phyloP scores from a whole-genome alignment of 1,284 basidiomycete species.

The Amylostereum chailletii region DNA sequence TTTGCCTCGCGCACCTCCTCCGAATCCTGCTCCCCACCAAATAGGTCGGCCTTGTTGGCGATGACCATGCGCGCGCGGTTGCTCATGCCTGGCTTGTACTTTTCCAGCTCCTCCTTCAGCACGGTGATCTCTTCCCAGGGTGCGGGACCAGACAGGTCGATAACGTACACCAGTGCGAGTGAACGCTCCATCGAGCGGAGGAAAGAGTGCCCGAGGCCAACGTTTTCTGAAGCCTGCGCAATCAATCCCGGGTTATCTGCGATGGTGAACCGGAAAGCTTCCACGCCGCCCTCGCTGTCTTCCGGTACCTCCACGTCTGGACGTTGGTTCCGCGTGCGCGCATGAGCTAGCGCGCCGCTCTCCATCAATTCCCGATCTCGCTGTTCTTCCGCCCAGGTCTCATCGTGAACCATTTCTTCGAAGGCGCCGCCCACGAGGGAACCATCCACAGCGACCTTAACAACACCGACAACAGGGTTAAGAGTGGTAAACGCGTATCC shows the following conservation, averaged over 20 bases:
- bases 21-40: constrained; percentile 39
- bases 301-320: constrained; percentile 11
- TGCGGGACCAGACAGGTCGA: constrained; percentile 70
- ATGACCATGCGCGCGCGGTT: constrained; percentile 73
- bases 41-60: constrained; percentile 90
- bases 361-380: constrained; percentile 37
- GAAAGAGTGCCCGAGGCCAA: constrained; percentile 92
- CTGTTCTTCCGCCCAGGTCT: constrained; percentile 58
- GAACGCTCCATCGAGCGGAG: constrained; percentile 91
- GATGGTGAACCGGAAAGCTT: constrained; percentile 84
- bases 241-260: constrained; percentile 98
- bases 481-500: constrained; percentile 93
- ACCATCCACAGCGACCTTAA: constrained; percentile 78
- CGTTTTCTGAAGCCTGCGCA: constrained; percentile 75
- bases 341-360: constrained; percentile 39
- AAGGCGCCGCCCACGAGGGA: constrained; percentile 58
- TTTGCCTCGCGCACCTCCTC: constrained; percentile 45
- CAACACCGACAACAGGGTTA: constrained; percentile 92
- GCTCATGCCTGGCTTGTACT: constrained; percentile 77
- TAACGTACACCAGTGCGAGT: constrained; percentile 83
- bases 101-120: constrained; percentile 76
- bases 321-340: constrained; percentile 44
- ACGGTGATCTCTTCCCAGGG: constrained; percentile 74
- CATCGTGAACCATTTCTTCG: constrained; percentile 53
- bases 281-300: constrained; percentile 42